Evolutionary conservation across 2,329 filamentous ascomycete species (phyloP).

Genomic region (Aspergillus pseudoviridinutans): DNA sequence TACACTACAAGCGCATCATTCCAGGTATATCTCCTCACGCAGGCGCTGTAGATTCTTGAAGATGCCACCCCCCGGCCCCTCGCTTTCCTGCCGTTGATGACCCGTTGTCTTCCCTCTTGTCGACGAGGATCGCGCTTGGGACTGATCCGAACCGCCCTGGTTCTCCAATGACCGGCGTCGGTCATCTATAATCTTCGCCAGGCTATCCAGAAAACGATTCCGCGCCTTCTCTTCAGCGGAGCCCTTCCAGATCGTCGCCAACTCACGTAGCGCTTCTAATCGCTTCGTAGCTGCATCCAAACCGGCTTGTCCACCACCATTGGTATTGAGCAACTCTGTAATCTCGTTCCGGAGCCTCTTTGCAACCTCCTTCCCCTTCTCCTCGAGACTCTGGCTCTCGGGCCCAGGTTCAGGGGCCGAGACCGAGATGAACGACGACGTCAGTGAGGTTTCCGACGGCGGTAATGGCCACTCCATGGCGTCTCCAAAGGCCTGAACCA

Average conservation of each 20-base stretch:
- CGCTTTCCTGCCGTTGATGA: conserved; percentile 26
- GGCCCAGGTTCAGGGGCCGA: conserved; percentile 74
- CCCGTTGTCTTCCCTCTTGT: conserved; percentile 4
- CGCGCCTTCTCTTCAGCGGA: conserved; percentile 90
- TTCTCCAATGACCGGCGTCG: conserved; percentile 47
- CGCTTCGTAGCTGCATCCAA: conserved; percentile 65
- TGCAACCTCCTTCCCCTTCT: conserved; percentile 80
- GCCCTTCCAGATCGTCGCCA: conserved; percentile 87
- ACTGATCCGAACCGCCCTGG: conserved; percentile 31
- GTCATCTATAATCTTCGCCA: conserved; percentile 82
- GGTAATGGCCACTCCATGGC: conserved; percentile 95
- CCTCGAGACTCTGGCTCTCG: conserved; percentile 67
- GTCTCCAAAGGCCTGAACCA: conserved; percentile 87
- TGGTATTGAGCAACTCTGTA: conserved; percentile 57
- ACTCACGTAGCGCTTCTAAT: conserved; percentile 71
- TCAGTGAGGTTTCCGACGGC: conserved; percentile 78
- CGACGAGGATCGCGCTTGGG: conserved; percentile 5
- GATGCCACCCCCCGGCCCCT: conserved; percentile 47
- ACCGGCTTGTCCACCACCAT: conserved; percentile 59
- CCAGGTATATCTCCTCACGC: conserved; percentile 52
- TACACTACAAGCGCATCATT: conserved; percentile 24
- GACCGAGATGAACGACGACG: conserved; percentile 83
- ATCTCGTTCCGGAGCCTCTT: conserved; percentile 65
- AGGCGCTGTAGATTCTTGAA: conserved; percentile 51
- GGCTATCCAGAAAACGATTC: conserved; percentile 71